Percentiles rank a stretch among this genome's conserved stretches.
Conservation (phyloP, 768 basidiomycete genomes). For the Cubamyces lactineus region DNA sequence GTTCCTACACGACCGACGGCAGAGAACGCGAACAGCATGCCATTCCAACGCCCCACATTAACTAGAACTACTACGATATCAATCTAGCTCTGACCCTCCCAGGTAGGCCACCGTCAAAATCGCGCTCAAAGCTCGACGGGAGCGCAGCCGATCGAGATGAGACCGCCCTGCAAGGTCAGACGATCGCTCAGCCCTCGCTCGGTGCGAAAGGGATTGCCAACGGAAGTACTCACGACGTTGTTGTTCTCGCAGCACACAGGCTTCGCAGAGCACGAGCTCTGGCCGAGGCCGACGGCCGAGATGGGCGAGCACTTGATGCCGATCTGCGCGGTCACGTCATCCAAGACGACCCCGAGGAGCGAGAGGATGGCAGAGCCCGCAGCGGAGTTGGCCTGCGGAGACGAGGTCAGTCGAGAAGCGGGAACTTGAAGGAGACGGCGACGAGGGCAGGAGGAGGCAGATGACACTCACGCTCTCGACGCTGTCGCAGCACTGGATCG, state of each 20-base stretch:
- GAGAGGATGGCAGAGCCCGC: conserved; percentile 4
- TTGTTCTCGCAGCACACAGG: conserved; percentile 26
- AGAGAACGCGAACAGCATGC: neutral
- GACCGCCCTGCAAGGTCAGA: neutral
- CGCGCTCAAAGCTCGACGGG: conserved; percentile 21
- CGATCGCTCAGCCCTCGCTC: neutral
- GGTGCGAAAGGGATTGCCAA: too few relatives aligned
- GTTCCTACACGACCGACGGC: too few relatives aligned
- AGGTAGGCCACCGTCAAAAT: too few relatives aligned
- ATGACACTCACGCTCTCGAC: conserved; percentile 14
- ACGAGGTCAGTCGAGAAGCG: too few relatives aligned
- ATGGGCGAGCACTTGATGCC: conserved; percentile 21
- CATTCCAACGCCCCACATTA: conserved; percentile 8
- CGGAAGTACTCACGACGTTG: conserved; percentile 13
- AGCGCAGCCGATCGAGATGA: conserved; percentile 21
- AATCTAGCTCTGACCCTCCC: neutral
- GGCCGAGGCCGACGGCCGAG: conserved; percentile 18
- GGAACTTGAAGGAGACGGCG: too few relatives aligned
- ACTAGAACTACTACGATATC: neutral
- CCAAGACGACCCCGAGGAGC: conserved; percentile 12
- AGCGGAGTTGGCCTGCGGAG: neutral
- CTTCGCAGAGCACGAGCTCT: conserved; percentile 7
- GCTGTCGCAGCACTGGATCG: conserved; percentile 21
- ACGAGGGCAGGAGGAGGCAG: too few relatives aligned
- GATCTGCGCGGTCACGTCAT: conserved; percentile 5